Evolutionary conservation across 257 asterid species (phyloP).

Genomic region (Perilla frutescens): DNA sequence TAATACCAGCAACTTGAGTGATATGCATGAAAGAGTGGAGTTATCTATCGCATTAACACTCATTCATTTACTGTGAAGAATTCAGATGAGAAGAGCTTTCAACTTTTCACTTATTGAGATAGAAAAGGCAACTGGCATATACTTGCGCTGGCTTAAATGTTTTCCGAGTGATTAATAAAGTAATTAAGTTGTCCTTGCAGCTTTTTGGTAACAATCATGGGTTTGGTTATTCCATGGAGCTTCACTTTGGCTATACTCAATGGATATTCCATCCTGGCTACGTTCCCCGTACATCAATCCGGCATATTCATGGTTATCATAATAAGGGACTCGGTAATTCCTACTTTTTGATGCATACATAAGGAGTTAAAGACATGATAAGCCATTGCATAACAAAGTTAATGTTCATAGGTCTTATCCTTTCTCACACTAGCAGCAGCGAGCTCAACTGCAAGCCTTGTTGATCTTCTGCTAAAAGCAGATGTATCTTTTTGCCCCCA

Average conservation of each 20-base stretch:
- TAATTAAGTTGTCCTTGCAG: constrained; percentile 42
- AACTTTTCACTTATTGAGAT: neutral
- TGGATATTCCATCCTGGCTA: constrained; percentile 59
- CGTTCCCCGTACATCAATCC: constrained; percentile 53
- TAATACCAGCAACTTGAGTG: neutral
- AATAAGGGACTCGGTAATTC: constrained; percentile 74
- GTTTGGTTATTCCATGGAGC: constrained; percentile 87
- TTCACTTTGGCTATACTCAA: constrained; percentile 69
- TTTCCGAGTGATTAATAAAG: constrained; percentile 11
- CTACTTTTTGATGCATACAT: constrained; percentile 20
- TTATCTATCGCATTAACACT: neutral
- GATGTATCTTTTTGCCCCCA: constrained; percentile 65
- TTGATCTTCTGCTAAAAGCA: constrained; percentile 62
- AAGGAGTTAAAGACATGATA: neutral
- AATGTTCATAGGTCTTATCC: constrained; percentile 55
- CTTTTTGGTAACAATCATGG: constrained; percentile 76
- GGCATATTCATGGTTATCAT: constrained; percentile 62
- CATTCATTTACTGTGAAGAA: neutral
- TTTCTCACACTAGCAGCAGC: constrained; percentile 73
- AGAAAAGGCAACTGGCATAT: constrained; percentile 2
- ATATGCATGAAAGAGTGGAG: neutral
- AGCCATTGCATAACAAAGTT: constrained; percentile 29
- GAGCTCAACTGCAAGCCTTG: constrained; percentile 66
- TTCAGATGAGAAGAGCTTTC: neutral
- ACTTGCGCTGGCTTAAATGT: neutral